phyloP scores from a whole-genome alignment of 208 protist species.

The Trypanosoma conorhini region DNA sequence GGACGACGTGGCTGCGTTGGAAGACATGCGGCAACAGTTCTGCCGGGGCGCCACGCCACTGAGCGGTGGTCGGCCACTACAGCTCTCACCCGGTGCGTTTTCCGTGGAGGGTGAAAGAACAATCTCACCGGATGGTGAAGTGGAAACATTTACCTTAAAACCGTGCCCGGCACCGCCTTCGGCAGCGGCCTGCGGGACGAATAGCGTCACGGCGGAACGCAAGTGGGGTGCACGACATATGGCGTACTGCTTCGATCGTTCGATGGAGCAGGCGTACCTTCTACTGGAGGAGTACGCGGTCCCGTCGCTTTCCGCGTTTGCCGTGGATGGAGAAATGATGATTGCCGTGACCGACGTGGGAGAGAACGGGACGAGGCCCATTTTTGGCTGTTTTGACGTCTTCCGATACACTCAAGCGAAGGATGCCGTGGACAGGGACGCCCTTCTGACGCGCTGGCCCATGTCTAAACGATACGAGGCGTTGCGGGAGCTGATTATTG shows the following conservation, averaged over 20 bases:
- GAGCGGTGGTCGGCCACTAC: neutral
- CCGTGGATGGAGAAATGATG: conserved; percentile 74
- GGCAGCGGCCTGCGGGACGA: neutral
- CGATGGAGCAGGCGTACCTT: conserved; percentile 54
- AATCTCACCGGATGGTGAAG: neutral
- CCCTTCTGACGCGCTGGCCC: conserved; percentile 25
- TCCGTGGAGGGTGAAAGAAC: neutral
- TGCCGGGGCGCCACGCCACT: neutral
- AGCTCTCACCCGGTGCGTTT: conserved; percentile 16
- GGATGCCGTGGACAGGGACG: conserved; percentile 9
- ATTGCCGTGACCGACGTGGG: neutral
- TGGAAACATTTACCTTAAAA: conserved; percentile 15
- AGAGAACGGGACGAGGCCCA: conserved; percentile 9
- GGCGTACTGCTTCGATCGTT: conserved; percentile 54
- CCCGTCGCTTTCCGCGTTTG: conserved; percentile 30
- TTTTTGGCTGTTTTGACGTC: conserved; percentile 62
- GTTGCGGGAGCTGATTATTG: conserved; percentile 36
- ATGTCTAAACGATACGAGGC: conserved; percentile 46
- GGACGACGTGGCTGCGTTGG: conserved; percentile 23
- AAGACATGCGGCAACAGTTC: conserved; percentile 15
- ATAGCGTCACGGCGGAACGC: conserved; percentile 10
- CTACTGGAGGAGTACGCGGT: conserved; percentile 36
- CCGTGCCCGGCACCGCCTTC: neutral
- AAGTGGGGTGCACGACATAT: conserved; percentile 25
- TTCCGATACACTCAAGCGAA: conserved; percentile 32